Conservation (phyloP, 1,284 basidiomycete species). For the Heterobasidion occidentale region DNA sequence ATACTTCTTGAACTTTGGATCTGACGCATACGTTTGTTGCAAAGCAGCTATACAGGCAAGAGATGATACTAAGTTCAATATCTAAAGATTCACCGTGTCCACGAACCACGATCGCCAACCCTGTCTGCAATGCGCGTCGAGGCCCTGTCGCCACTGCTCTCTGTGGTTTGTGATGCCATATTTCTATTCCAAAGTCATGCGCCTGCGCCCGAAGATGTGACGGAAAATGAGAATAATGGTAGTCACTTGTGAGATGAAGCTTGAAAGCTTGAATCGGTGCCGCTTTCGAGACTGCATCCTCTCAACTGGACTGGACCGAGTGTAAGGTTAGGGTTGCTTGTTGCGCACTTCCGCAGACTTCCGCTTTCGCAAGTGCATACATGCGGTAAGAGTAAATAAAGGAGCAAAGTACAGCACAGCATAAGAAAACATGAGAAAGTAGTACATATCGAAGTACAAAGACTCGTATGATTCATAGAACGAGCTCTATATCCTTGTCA, state of each 20-base stretch:
- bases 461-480: slow-evolving; percentile 1
- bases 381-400: no score
- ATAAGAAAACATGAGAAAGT: no score
- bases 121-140: slow-evolving; percentile 3
- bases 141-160: background rate
- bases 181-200: background rate
- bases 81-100: background rate
- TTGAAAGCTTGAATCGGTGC: no score
- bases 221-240: no score
- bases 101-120: slow-evolving; percentile 10
- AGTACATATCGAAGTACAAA: no score
- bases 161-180: background rate
- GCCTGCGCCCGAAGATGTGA: background rate
- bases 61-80: background rate
- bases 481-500: slow-evolving; percentile 8
- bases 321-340: no score
- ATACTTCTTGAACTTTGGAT: slow-evolving; percentile 97
- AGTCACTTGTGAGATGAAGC: no score
- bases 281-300: no score
- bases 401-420: no score
- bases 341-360: no score
- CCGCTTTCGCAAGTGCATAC: no score
- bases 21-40: slow-evolving; percentile 44
- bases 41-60: slow-evolving; percentile 4
- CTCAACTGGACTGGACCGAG: no score